Conservation (phyloP, 75 land plant species). For the Chamaecyparis obtusa region DNA sequence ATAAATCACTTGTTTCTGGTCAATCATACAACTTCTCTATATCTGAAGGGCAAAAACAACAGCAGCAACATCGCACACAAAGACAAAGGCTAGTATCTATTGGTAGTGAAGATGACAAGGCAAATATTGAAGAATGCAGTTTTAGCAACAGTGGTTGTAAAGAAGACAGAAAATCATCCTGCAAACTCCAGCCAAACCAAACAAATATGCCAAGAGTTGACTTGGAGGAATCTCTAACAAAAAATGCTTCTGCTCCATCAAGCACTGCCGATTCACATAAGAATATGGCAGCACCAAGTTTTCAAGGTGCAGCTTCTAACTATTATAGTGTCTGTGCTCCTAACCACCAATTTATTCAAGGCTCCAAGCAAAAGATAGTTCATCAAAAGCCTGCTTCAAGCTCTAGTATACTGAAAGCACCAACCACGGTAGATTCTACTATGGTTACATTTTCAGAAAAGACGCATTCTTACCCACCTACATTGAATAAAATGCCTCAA, state of each 20-base stretch:
- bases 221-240: constrained; percentile 14
- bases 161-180: constrained; percentile 21
- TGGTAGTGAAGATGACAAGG: constrained; percentile 16
- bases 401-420: constrained; percentile 4
- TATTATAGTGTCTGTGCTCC: constrained; percentile 14
- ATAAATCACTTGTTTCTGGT: constrained; percentile 17
- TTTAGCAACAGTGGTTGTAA: constrained; percentile 10
- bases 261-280: constrained; percentile 11
- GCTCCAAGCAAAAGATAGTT: constrained; percentile 9
- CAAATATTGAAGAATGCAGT: constrained; percentile 10
- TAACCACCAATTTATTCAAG: constrained; percentile 7
- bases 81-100: constrained; percentile 11
- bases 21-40: constrained; percentile 5
- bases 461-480: background rate
- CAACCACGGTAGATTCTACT: constrained; percentile 8
- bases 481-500: constrained; percentile 13
- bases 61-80: constrained; percentile 22
- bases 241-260: constrained; percentile 5
- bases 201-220: constrained; percentile 20
- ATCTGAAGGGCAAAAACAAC: constrained; percentile 18
- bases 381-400: constrained; percentile 3
- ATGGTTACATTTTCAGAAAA: constrained; percentile 15
- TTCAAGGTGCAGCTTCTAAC: background rate
- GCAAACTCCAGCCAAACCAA: constrained; percentile 8
- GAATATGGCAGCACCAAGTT: constrained; percentile 13